A percentile compares a stretch with the other conserved stretches of the same genome.
phyloP scores from a whole-genome alignment of 768 basidiomycete genomes.

The Calocera viscosa region DNA sequence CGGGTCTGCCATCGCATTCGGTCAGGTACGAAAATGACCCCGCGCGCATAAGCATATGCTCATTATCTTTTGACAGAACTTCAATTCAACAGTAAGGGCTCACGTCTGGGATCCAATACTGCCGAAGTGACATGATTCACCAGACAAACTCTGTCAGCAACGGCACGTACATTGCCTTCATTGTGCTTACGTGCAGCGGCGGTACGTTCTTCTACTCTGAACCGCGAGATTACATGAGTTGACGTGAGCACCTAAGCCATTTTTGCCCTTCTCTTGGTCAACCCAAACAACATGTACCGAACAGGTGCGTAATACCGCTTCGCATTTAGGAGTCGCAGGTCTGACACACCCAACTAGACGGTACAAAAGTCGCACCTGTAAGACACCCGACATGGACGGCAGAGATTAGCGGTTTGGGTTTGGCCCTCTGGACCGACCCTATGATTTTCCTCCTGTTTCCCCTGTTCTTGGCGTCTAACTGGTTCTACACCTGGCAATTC shows the following conservation, averaged over 20 bases:
- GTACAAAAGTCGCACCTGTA: conserved; percentile 46
- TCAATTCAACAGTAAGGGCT: background rate
- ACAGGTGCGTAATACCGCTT: conserved; percentile 22
- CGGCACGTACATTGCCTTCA: conserved; percentile 55
- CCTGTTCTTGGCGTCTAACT: conserved; percentile 75
- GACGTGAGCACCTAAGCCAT: background rate
- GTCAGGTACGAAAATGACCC: background rate
- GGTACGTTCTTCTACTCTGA: conserved; percentile 26
- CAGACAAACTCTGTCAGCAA: conserved; percentile 16
- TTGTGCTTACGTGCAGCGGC: conserved; percentile 59
- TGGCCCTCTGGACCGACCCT: conserved; percentile 57
- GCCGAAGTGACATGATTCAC: conserved; percentile 10
- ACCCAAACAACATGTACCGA: conserved; percentile 59
- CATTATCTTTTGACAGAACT: background rate
- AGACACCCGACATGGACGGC: conserved; percentile 66
- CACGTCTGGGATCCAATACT: background rate
- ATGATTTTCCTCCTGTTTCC: conserved; percentile 60
- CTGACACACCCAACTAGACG: conserved; percentile 32
- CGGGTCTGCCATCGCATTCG: conserved; percentile 18
- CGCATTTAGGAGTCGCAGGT: conserved; percentile 5
- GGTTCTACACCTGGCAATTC: conserved; percentile 45
- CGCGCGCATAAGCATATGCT: background rate
- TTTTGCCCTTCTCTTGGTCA: conserved; percentile 43
- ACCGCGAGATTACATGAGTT: conserved; percentile 32
- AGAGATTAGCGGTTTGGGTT: conserved; percentile 56